Conservation (phyloP, 2,329 filamentous ascomycete genomes). For the Colletotrichum costaricense region DNA sequence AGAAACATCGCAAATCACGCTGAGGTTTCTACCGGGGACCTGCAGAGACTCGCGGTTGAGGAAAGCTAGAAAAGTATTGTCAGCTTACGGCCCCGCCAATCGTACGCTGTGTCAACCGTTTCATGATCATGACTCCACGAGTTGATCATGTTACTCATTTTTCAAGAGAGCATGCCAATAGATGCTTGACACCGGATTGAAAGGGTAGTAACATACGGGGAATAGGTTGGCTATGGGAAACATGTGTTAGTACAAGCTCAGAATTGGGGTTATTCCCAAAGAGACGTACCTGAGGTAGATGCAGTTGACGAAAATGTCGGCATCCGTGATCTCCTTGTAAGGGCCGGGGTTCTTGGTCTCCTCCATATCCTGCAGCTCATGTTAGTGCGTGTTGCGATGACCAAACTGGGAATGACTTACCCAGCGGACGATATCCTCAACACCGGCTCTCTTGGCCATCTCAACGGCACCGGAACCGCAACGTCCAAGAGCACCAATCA, state of each 20-base stretch:
- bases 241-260: not conserved
- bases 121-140: not conserved
- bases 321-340: slow-evolving; percentile 81
- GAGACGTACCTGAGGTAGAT: slow-evolving; percentile 74
- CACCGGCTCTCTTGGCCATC: slow-evolving; percentile 79
- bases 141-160: not conserved
- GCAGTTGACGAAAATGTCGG: slow-evolving; percentile 86
- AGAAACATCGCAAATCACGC: slow-evolving; percentile 83
- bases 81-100: slow-evolving; percentile 46
- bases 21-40: slow-evolving; percentile 76
- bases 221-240: slow-evolving; percentile 51
- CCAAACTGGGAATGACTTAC: slow-evolving; percentile 39
- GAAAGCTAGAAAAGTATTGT: slow-evolving; percentile 67
- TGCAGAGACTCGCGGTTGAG: slow-evolving; percentile 78
- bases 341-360: slow-evolving; percentile 82
- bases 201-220: slow-evolving; percentile 11
- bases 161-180: not conserved
- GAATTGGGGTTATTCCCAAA: not conserved
- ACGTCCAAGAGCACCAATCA: slow-evolving; percentile 86
- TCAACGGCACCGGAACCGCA: slow-evolving; percentile 89
- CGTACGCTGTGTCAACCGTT: no score
- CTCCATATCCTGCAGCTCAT: slow-evolving; percentile 75
- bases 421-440: slow-evolving; percentile 63
- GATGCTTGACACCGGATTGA: not conserved
- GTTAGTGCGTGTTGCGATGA: slow-evolving; percentile 52